Evolutionary conservation across 2,329 filamentous ascomycete genomes (phyloP), one percentile per base, ranked within the genome.

Genomic region (Xylariomycetidae sp.): DNA sequence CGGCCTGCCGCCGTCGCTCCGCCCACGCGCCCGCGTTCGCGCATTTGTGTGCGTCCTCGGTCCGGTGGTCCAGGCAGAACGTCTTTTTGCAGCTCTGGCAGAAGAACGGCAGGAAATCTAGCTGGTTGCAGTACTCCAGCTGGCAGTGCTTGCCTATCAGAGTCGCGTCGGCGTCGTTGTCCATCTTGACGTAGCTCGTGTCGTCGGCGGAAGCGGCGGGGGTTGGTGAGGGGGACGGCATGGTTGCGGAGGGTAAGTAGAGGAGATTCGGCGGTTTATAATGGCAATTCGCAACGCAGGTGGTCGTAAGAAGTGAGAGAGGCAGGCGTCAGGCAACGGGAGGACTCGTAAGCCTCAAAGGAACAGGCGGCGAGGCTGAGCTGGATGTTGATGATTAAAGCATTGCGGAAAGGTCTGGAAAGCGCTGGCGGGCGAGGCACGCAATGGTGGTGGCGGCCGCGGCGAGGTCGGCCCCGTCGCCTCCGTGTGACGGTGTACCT

Each of bases 21-120:
- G 77, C 76, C 77, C 77, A 82, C 34, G 74, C 76, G 40, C 78
- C 78, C 2, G 63, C 66, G 31, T 75, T 67, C 32, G 63, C 49
- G 60, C 78, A 82, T 53, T 78, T 74, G 65, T 98, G 93, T 0
- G 85, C 67, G 14, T 77, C 75, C 65, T 96, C 90, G 51, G 79
- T 82, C 35, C 90, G 85, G 69, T 98, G 92, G 56, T 96, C 90
- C 46, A 94, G 82, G 59, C 93, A 98, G 67, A 80, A 98, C 12
- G 83, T 90, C 38, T 76, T 74, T 44, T 59, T 74, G 65, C 92
- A 98, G 48, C 85, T 92, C 57, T 93, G 85, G 66, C 92, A 98
- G 54, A 79, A 74, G 61, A 96, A 96, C 4, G 92, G 92, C 4
- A 98, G 77, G 60, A 98, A 96, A 63, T 96, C 92, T 40, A 96